Conservation (phyloP, 768 basidiomycete species). For the Boletus rubropictus region DNA sequence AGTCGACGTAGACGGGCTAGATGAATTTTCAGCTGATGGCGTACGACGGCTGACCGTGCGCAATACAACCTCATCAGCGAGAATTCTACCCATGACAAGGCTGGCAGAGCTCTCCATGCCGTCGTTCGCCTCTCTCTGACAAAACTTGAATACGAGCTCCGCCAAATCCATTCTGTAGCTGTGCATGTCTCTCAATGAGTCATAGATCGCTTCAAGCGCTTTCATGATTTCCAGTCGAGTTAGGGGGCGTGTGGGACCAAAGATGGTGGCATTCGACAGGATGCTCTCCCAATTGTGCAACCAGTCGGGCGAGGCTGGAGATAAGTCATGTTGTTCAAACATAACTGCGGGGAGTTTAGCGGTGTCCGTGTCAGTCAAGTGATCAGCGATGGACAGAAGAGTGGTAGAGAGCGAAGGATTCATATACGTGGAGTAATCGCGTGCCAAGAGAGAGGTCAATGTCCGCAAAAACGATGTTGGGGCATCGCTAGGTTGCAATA, state of each 20-base stretch:
- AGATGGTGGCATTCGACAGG: slow-evolving; percentile 43
- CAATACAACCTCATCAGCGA: slow-evolving; percentile 65
- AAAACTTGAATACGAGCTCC: slow-evolving; percentile 52
- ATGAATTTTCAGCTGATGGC: slow-evolving; percentile 8
- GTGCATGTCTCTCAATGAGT: slow-evolving; percentile 64
- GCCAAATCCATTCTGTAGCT: slow-evolving; percentile 51
- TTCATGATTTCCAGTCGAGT: slow-evolving; percentile 56
- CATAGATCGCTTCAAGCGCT: slow-evolving; percentile 52
- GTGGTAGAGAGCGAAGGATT: slow-evolving; percentile 58
- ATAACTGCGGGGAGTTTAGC: slow-evolving; percentile 56
- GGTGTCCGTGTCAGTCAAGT: slow-evolving; percentile 65
- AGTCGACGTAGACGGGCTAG: slow-evolving; percentile 13
- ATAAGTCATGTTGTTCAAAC: slow-evolving; percentile 61
- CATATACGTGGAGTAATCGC: slow-evolving; percentile 53
- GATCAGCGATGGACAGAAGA: slow-evolving; percentile 60
- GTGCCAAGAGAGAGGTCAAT: slow-evolving; percentile 56
- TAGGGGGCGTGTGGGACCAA: slow-evolving; percentile 39
- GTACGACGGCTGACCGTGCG: slow-evolving; percentile 39
- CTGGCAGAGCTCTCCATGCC: slow-evolving; percentile 26
- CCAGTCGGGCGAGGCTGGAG: slow-evolving; percentile 70
- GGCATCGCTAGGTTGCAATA: slow-evolving; percentile 49
- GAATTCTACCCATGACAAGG: slow-evolving; percentile 46
- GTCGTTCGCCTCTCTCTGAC: slow-evolving; percentile 32
- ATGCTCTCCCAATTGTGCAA: slow-evolving; percentile 59
- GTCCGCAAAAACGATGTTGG: slow-evolving; percentile 57